A percentile compares a stretch with the other conserved stretches of the same genome.
Conservation (phyloP, 1,284 basidiomycete species). For the Marasmius oreades region DNA sequence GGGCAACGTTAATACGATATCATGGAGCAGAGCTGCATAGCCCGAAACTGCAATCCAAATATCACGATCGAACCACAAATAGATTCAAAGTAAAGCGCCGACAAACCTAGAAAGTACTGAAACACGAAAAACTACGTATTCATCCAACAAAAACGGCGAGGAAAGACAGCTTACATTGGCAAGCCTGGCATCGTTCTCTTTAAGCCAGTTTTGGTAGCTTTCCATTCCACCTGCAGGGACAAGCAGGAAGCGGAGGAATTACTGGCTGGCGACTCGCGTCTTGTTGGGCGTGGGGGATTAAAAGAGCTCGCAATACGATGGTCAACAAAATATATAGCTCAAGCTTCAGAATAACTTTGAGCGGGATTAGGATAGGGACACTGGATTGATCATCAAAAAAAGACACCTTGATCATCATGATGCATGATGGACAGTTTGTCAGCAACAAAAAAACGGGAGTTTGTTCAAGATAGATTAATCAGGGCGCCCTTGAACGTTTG, state of each 20-base stretch:
- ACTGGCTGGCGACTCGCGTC: too few species aligned
- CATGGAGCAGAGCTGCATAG: conserved; percentile 7
- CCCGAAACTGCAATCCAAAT: conserved; percentile 1
- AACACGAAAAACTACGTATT: not conserved
- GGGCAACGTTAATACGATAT: conserved; percentile 6
- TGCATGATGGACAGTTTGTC: too few species aligned
- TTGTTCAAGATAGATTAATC: too few species aligned
- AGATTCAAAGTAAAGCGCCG: not conserved
- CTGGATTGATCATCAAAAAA: too few species aligned
- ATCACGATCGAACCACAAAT: not conserved
- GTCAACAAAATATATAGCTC: too few species aligned
- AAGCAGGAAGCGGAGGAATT: not conserved
- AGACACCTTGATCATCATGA: too few species aligned
- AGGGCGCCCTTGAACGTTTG: too few species aligned
- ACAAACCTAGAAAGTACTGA: not conserved
- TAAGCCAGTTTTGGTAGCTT: not conserved
- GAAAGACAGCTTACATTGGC: not conserved
- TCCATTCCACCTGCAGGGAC: not conserved
- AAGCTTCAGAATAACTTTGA: too few species aligned
- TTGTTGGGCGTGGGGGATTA: too few species aligned
- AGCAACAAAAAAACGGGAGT: too few species aligned
- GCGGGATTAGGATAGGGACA: too few species aligned
- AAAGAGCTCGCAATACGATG: too few species aligned
- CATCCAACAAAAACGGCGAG: not conserved
- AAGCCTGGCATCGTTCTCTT: not conserved